Conservation (phyloP, 441 rosid species). For the Biscutella laevigata region DNA sequence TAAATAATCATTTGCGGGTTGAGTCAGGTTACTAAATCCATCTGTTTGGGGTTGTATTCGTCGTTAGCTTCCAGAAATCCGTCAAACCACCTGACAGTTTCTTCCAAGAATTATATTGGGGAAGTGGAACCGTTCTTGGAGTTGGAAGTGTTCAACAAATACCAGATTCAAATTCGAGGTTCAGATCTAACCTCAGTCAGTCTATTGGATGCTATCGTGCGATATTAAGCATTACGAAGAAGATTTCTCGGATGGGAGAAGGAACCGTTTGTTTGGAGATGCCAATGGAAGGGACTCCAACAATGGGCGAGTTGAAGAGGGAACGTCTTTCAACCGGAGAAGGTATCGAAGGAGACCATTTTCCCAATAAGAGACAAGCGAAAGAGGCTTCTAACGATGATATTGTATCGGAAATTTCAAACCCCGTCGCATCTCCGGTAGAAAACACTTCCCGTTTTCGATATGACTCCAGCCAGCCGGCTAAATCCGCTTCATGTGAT, state of each 20-base stretch:
- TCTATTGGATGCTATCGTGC: conserved; percentile 30
- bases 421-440: conserved; percentile 53
- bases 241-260: conserved; percentile 40
- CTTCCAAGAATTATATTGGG: too few species aligned
- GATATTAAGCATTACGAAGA: neutral
- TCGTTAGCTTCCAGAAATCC: too few species aligned
- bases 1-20: neutral
- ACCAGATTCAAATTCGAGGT: neutral
- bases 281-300: conserved; percentile 21
- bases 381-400: conserved; percentile 69
- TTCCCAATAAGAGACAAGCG: conserved; percentile 45
- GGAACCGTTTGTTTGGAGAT: conserved; percentile 35
- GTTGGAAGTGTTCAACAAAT: neutral
- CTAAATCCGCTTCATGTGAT: conserved; percentile 22
- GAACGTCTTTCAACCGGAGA: conserved; percentile 30
- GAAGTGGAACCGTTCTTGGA: conserved; percentile 1
- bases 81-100: conserved; percentile 2
- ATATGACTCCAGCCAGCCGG: conserved; percentile 45
- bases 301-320: conserved; percentile 36
- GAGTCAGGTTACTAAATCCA: conserved; percentile 5
- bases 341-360: conserved; percentile 21
- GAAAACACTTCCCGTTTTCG: conserved; percentile 40
- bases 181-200: conserved; percentile 18
- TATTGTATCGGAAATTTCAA: conserved; percentile 67
- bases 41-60: conserved; percentile 2